Evolutionary conservation across 306 rosid genomes (phyloP).

Genomic region (Delonix regia): DNA sequence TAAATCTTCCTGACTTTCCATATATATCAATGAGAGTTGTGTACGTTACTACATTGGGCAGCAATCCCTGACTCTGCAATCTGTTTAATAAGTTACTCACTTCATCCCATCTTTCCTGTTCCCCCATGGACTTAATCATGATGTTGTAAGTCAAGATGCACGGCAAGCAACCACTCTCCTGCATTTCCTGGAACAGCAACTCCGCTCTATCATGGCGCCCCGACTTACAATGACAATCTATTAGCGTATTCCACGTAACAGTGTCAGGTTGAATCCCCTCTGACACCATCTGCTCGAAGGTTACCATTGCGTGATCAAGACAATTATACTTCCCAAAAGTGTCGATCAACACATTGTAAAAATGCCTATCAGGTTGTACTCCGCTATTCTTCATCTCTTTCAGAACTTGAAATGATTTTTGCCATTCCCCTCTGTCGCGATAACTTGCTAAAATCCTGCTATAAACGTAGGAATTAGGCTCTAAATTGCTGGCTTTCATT

Average conservation of each 20-base stretch:
- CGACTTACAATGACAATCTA: slow-evolving; percentile 61
- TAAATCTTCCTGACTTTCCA: slow-evolving; percentile 67
- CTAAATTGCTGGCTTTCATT: slow-evolving; percentile 64
- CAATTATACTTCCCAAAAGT: slow-evolving; percentile 69
- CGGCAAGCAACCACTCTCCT: slow-evolving; percentile 55
- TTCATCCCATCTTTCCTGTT: slow-evolving; percentile 68
- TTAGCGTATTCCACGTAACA: slow-evolving; percentile 75
- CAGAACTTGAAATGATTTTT: slow-evolving; percentile 66
- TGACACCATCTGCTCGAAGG: slow-evolving; percentile 58
- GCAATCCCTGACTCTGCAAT: slow-evolving; percentile 68
- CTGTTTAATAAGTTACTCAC: slow-evolving; percentile 56
- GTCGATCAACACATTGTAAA: slow-evolving; percentile 77
- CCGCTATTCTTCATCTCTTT: slow-evolving; percentile 68
- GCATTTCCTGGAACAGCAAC: slow-evolving; percentile 70
- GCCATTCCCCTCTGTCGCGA: slow-evolving; percentile 73
- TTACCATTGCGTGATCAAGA: slow-evolving; percentile 66
- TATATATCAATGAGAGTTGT: slow-evolving; percentile 69
- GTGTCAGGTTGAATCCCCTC: slow-evolving; percentile 65
- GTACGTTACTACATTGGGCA: slow-evolving; percentile 69
- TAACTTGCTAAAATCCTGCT: slow-evolving; percentile 66
- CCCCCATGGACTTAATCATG: slow-evolving; percentile 64
- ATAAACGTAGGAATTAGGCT: slow-evolving; percentile 58
- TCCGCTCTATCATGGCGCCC: slow-evolving; percentile 57
- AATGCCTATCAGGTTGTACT: slow-evolving; percentile 66
- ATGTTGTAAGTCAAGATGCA: slow-evolving; percentile 65